Conservation (phyloP, 345 rosid species). For the Populus deltoides region DNA sequence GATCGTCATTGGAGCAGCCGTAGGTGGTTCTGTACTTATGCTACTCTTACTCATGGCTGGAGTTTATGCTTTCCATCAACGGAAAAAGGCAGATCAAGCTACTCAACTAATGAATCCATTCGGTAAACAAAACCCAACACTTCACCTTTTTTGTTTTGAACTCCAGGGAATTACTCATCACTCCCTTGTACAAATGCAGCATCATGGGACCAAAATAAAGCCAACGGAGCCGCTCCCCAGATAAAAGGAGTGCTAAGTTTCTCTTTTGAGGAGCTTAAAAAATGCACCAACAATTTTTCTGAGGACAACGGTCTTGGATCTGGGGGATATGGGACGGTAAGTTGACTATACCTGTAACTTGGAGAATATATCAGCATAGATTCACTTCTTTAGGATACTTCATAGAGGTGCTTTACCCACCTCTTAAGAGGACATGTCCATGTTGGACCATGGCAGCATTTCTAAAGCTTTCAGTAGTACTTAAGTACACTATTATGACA, state of each 20-base stretch:
- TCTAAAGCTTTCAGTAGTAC: too few relatives aligned
- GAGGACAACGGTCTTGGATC: background rate
- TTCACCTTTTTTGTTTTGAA: too few relatives aligned
- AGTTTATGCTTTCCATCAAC: conserved; percentile 9
- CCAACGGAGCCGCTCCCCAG: background rate
- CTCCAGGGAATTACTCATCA: too few relatives aligned
- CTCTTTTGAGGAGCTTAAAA: conserved; percentile 10
- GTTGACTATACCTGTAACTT: background rate
- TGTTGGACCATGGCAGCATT: too few relatives aligned
- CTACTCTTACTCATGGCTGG: conserved; percentile 3
- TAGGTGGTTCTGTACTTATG: background rate
- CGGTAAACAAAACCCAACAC: background rate
- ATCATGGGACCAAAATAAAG: conserved; percentile 4
- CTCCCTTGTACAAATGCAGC: background rate
- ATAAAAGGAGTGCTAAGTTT: background rate
- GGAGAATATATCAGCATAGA: background rate
- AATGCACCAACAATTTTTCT: conserved; percentile 7
- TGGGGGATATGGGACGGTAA: conserved; percentile 10
- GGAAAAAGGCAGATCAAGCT: conserved; percentile 4
- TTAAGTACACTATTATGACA: too few relatives aligned
- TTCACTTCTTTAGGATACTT: too few relatives aligned
- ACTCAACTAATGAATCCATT: background rate
- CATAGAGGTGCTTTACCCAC: too few relatives aligned
- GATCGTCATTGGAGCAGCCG: conserved; percentile 7
- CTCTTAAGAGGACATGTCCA: too few relatives aligned